A percentile compares a stretch with the other conserved stretches of the same genome.
Conservation (phyloP, 1,139 yeast species). For the Hemisphaericaspora xylanilytica region DNA sequence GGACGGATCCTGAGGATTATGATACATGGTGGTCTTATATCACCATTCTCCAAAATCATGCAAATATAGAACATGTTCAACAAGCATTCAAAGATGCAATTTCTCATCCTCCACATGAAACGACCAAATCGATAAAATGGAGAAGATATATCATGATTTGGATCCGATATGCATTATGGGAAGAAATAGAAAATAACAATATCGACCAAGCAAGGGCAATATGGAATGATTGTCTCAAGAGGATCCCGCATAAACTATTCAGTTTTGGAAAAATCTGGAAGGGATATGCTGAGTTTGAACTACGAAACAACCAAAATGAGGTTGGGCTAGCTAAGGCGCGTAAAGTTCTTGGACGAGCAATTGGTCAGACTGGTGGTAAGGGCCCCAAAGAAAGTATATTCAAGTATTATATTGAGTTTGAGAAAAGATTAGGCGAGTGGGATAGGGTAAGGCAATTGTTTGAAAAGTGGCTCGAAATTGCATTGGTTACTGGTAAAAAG, state of each 20-base stretch:
- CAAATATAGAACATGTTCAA: slow-evolving; percentile 15
- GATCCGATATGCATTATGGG: slow-evolving; percentile 64
- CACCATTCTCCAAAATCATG: slow-evolving; percentile 34
- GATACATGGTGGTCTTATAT: slow-evolving; percentile 83
- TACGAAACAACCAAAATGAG: slow-evolving; percentile 44
- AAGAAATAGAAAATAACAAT: slow-evolving; percentile 51
- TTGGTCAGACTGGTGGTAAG: slow-evolving; percentile 50
- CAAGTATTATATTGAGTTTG: slow-evolving; percentile 60
- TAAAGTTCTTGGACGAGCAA: slow-evolving; percentile 66
- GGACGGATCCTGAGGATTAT: slow-evolving; percentile 53
- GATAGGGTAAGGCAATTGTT: slow-evolving; percentile 75
- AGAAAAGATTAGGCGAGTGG: slow-evolving; percentile 61
- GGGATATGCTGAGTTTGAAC: slow-evolving; percentile 66
- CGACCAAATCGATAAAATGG: slow-evolving; percentile 54
- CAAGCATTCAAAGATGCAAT: slow-evolving; percentile 48
- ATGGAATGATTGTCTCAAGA: slow-evolving; percentile 48
- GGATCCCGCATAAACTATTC: slow-evolving; percentile 57
- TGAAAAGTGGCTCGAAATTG: slow-evolving; percentile 59
- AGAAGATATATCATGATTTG: slow-evolving; percentile 66
- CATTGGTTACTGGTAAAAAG: slow-evolving; percentile 41
- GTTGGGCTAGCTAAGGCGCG: slow-evolving; percentile 52
- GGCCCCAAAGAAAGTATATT: slow-evolving; percentile 61
- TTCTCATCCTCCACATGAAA: slow-evolving; percentile 29
- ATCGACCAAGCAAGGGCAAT: slow-evolving; percentile 46
- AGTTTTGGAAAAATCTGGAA: slow-evolving; percentile 79